Base-by-base conservation (phyloP, 2,329 filamentous ascomycete genomes). In the Microascus cirrosus region DNA sequence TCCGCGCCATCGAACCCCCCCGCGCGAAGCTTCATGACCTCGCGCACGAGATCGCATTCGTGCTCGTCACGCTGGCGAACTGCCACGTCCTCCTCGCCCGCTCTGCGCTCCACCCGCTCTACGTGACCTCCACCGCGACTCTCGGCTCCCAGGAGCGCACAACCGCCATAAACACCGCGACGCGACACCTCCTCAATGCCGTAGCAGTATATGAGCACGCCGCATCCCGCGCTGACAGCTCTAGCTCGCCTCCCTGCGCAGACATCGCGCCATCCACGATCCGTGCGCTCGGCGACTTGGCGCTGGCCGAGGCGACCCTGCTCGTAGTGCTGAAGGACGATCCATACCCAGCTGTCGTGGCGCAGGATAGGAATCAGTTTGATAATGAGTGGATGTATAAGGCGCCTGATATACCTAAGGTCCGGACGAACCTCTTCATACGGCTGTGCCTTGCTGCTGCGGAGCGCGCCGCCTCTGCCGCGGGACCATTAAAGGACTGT, bases 381-480 rank as follows among this genome's bases (percentile, higher is more conserved):
- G 90, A 92, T 69, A 90, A 82, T 61, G 93, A 97, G 63, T 99
- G 93, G 93, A 97, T 97, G 91, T 95, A 94, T 70, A 90, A 88
- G 65, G 82, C 90, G 0, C 90, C 93, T 0, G 84, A 90, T 55
- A 89, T 96, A 54, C 88, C 91, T 34, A 92, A 93, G 67, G 91
- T 96, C 20, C 85, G 93, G 53, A 90, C 90, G 10, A 86, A 95
- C 66, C 77, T 99, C 1, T 95, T 95, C 67, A 91, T 91, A 1
- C 80, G 93, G 1, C 76, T 97, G 8, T 97, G 91, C 68, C 79
- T 97, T 12, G 90, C 91, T 0, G 90, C 92, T 0, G 86, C 89
- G 0, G 92, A 96, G 63, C 92, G 97, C 70, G 91, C 92, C 1
- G 82, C 85, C 28, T 85, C 87, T 67, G 89, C 90, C 11, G 69